Evolutionary conservation across 2,329 filamentous ascomycete genomes (phyloP).

Genomic region (Lachnellula cervina): DNA sequence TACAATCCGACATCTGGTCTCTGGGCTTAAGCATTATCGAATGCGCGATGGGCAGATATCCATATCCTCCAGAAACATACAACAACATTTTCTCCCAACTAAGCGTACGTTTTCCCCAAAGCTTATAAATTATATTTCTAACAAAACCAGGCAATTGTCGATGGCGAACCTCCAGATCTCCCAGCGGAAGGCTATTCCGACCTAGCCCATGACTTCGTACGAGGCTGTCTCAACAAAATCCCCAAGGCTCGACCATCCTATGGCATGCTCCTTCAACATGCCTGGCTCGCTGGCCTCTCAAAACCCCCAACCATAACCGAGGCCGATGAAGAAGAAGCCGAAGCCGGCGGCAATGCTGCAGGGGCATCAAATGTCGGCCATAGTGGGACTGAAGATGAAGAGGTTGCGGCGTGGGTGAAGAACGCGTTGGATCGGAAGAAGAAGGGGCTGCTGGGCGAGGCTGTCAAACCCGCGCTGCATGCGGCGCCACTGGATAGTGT

Average conservation of each 20-base stretch:
- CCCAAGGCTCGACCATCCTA: slow-evolving; percentile 93
- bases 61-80: slow-evolving; percentile 94
- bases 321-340: slow-evolving; percentile 56
- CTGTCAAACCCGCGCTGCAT: slow-evolving; percentile 75
- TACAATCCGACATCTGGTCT: slow-evolving; percentile 98
- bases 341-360: slow-evolving; percentile 33
- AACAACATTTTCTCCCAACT: slow-evolving; percentile 98
- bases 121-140: slow-evolving; percentile 1
- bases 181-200: slow-evolving; percentile 75
- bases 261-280: slow-evolving; percentile 79
- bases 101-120: slow-evolving; percentile 61
- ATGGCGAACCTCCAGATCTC: slow-evolving; percentile 89
- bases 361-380: slow-evolving; percentile 25
- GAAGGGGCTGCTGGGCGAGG: slow-evolving; percentile 48
- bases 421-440: slow-evolving; percentile 63
- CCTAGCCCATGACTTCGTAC: slow-evolving; percentile 79
- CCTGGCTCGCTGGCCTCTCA: slow-evolving; percentile 74
- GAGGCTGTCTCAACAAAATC: slow-evolving; percentile 85
- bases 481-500: slow-evolving; percentile 77
- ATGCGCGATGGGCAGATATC: slow-evolving; percentile 89
- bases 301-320: slow-evolving; percentile 72
- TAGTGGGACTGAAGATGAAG: slow-evolving; percentile 55
- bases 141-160: slow-evolving; percentile 76
- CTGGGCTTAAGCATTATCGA: slow-evolving; percentile 92
- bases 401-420: slow-evolving; percentile 83